Conservation (phyloP, 2,329 filamentous ascomycete genomes). For the Colletotrichum sp. region DNA sequence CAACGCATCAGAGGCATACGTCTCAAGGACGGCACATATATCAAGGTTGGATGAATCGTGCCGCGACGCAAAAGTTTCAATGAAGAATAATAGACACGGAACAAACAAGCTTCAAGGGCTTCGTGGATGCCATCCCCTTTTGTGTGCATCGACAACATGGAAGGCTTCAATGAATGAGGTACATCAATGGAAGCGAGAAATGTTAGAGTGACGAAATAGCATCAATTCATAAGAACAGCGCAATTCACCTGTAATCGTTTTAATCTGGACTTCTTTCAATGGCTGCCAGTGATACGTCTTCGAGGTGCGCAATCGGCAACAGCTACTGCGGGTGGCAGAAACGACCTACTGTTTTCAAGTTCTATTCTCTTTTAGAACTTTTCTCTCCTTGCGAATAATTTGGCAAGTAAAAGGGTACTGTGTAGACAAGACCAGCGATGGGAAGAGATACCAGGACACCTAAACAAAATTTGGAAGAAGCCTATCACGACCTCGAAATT, state of each 20-base stretch:
- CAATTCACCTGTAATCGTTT: not conserved
- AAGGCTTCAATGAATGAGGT: not conserved
- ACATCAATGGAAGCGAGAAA: not conserved
- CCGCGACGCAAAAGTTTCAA: not conserved
- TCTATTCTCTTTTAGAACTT: not conserved
- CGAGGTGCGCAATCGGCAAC: not conserved
- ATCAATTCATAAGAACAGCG: not conserved
- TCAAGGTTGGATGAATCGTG: not conserved
- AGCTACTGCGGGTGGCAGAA: not conserved
- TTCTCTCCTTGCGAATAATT: not conserved
- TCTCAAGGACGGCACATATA: not conserved
- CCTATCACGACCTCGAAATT: not conserved
- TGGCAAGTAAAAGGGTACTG: not conserved
- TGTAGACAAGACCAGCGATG: not conserved
- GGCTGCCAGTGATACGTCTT: not conserved
- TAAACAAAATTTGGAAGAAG: not conserved
- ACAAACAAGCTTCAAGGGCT: not conserved
- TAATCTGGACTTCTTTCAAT: not conserved
- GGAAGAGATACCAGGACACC: not conserved
- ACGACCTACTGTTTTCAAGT: not conserved
- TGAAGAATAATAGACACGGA: not conserved
- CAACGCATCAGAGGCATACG: not conserved
- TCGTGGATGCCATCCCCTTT: not conserved
- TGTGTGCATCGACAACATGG: accelerated
- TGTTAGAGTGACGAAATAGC: not conserved